Conservation (phyloP, 2,329 filamentous ascomycete genomes). For the Pseudogymnoascus sp. region DNA sequence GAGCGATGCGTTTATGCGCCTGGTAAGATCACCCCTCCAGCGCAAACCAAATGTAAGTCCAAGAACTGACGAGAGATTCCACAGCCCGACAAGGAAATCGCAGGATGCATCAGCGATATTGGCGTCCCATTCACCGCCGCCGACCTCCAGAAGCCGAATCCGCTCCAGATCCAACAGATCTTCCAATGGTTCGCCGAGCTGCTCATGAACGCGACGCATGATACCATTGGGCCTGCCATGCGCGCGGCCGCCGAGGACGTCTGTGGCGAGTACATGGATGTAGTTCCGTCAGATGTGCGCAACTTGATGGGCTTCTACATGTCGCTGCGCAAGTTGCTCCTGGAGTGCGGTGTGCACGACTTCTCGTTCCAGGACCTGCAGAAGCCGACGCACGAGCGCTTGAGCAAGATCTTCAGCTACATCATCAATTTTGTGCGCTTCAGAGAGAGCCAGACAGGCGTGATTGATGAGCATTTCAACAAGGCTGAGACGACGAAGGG, state of each 20-base stretch:
- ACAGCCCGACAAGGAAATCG: constrained; percentile 66
- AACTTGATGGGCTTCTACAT: constrained; percentile 96
- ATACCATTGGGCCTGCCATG: constrained; percentile 93
- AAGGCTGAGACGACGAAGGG: constrained; percentile 78
- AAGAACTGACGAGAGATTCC: constrained; percentile 14
- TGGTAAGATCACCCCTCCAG: constrained; percentile 32
- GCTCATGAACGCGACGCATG: constrained; percentile 85
- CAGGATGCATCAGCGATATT: constrained; percentile 94
- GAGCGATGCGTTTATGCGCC: constrained; percentile 47
- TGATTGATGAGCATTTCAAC: constrained; percentile 92
- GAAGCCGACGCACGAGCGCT: constrained; percentile 77
- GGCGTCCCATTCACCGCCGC: constrained; percentile 79
- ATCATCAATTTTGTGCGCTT: constrained; percentile 99
- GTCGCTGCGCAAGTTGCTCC: constrained; percentile 67
- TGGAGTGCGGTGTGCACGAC: constrained; percentile 85
- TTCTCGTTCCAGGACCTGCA: constrained; percentile 91
- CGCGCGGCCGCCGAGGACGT: constrained; percentile 81
- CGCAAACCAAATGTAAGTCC: not conserved
- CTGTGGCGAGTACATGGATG: constrained; percentile 74
- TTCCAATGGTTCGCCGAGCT: constrained; percentile 97
- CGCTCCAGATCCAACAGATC: constrained; percentile 90
- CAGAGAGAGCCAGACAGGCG: constrained; percentile 78
- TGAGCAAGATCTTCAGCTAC: constrained; percentile 94
- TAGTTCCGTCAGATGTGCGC: constrained; percentile 76
- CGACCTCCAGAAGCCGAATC: constrained; percentile 89